Conservation (phyloP, 148 eudicot species). For the Camellia sinensis region DNA sequence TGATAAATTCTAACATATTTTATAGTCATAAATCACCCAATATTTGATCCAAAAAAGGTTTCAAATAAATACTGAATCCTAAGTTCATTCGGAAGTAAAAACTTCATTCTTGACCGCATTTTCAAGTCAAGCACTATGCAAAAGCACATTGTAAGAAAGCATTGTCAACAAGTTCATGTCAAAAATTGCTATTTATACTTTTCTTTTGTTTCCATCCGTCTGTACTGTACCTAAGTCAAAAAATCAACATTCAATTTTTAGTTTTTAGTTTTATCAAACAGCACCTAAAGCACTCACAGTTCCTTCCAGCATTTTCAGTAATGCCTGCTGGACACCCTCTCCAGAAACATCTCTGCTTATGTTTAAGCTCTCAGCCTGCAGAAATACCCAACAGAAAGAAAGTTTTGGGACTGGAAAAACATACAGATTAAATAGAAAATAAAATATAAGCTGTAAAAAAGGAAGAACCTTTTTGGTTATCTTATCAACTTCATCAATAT, state of each 20-base stretch:
- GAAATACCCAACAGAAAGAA: conserved; percentile 1
- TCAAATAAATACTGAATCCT: background rate
- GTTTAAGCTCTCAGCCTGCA: conserved; percentile 80
- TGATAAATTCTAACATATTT: no score
- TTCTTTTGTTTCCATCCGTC: no score
- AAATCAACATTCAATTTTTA: no score
- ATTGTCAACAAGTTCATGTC: no score
- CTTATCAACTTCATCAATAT: conserved; percentile 94
- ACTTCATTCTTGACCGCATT: background rate
- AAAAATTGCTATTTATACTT: no score
- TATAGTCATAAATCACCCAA: background rate
- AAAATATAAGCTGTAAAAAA: background rate
- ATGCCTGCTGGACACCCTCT: conserved; percentile 96
- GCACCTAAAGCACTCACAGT: conserved; percentile 53
- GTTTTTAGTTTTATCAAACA: no score
- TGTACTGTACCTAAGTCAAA: no score
- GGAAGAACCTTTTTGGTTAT: conserved; percentile 79
- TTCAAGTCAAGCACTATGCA: background rate
- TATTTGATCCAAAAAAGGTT: background rate
- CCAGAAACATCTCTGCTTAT: conserved; percentile 93
- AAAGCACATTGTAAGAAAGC: background rate
- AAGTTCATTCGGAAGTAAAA: background rate
- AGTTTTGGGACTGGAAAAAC: background rate
- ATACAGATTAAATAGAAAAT: background rate
- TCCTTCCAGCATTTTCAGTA: conserved; percentile 95